Evolutionary conservation across 768 basidiomycete species (phyloP), one percentile per base, ranked within the genome.

Genomic region (Cystofilobasidium bisporidii): DNA sequence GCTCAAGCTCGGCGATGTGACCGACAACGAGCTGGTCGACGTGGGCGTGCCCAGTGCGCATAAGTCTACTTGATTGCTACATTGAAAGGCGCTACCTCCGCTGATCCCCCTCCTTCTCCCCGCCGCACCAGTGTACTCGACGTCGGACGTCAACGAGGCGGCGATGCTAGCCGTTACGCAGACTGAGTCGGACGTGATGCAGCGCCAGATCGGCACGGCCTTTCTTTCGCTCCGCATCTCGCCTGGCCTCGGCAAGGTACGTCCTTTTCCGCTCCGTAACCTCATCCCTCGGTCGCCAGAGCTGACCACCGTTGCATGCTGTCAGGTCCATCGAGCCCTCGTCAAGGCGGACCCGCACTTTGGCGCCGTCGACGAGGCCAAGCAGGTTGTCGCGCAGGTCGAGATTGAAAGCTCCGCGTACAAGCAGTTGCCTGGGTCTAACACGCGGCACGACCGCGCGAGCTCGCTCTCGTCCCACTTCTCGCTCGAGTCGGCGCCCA

Each of bases 291-390:
- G n/a, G n/a, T n/a, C n/a, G n/a, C n/a, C n/a, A 56, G 22, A 56
- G 43, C 48, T 62, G 62, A 53, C 15, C 20, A 56, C 45, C 20
- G 41, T 33, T 63, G 20, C 66, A 61, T 14, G 32, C 55, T 20
- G 41, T 40, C 9, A 61, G 64, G 22, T 71, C 12, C 77, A 78
- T 57, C 64, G 63, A 24, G 74, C 73, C 28, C 58, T 78, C 4
- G 67, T 69, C 9, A 76, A 74, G 67, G 63, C 70, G 50, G 73
- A 78, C 69, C 47, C 74, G 69, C 48, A 75, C 28, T 72, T 77
- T 33, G 64, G 38, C 38, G 71, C 71, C 59, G 75, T 75, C 5
- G 76, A 76, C 61, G 75, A 78, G 70, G 75, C 53, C 24, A 57
- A 56, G 55, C 56, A 40, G 24, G n/a, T n/a, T 28, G 18, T 65